Evolutionary conservation across 257 asterid species (phyloP).

Genomic region (Salvia miltiorrhiza): DNA sequence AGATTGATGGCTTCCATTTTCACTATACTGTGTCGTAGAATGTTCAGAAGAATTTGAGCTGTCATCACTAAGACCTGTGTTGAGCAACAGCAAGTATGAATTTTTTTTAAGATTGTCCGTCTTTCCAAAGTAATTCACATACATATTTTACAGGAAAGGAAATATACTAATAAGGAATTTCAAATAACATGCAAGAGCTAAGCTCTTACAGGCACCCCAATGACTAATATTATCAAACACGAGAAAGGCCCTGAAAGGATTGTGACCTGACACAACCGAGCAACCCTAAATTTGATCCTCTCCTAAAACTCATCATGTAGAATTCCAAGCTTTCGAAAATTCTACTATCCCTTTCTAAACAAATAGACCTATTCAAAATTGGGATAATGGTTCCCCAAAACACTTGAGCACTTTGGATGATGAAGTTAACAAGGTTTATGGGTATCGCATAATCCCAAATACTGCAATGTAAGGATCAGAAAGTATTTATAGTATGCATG

Average conservation of each 20-base stretch:
- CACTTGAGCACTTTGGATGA: neutral
- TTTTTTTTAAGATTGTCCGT: constrained; percentile 20
- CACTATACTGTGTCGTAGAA: constrained; percentile 93
- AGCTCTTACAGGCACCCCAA: neutral
- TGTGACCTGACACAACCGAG: neutral
- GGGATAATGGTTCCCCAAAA: neutral
- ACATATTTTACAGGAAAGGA: no score
- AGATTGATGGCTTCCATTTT: constrained; percentile 93
- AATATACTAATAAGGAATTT: neutral
- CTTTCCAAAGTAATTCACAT: neutral
- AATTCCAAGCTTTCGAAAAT: neutral
- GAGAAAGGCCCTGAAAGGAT: neutral
- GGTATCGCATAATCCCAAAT: neutral
- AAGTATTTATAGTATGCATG: neutral
- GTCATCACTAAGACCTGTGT: constrained; percentile 98
- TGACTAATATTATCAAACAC: neutral
- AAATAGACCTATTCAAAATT: neutral
- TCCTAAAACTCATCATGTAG: neutral
- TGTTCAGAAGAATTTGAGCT: constrained; percentile 95
- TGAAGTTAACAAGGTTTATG: neutral
- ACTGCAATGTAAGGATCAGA: neutral
- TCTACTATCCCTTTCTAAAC: neutral
- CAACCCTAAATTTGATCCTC: neutral
- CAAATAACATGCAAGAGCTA: neutral
- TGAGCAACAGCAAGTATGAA: constrained; percentile 22